Evolutionary conservation across 1,139 yeast species (phyloP).

Genomic region (Hansenula sp.): DNA sequence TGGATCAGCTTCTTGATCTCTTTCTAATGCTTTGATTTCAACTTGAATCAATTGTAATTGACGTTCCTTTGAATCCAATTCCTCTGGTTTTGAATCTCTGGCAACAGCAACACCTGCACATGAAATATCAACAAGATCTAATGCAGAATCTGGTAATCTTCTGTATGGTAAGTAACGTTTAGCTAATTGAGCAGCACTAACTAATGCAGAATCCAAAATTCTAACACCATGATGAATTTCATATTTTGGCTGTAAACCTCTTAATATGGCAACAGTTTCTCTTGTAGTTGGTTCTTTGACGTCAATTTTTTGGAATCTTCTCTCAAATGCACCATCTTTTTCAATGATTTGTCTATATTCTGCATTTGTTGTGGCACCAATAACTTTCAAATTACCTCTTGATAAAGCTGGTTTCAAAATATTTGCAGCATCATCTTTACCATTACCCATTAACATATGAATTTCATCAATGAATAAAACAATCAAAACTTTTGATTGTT

Average conservation of each 20-base stretch:
- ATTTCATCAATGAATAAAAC: constrained; percentile 92
- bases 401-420: constrained; percentile 96
- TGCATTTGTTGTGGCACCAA: constrained; percentile 95
- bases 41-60: constrained; percentile 87
- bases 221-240: constrained; percentile 98
- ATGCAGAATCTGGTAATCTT: constrained; percentile 96
- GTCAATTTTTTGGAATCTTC: constrained; percentile 96
- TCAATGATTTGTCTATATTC: constrained; percentile 91
- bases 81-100: constrained; percentile 97
- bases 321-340: constrained; percentile 97
- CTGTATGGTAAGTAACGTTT: constrained; percentile 92
- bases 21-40: constrained; percentile 93
- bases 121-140: constrained; percentile 92
- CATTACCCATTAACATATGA: constrained; percentile 99
- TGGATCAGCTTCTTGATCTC: constrained; percentile 88
- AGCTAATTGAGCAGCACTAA: constrained; percentile 92
- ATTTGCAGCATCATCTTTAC: constrained; percentile 90
- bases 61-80: constrained; percentile 88
- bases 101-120: constrained; percentile 99
- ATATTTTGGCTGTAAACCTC: constrained; percentile 94
- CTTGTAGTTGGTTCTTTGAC: constrained; percentile 91
- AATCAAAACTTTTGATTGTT: constrained; percentile 80
- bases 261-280: constrained; percentile 91
- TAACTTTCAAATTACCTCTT: constrained; percentile 92
- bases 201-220: constrained; percentile 91